phyloP scores from a whole-genome alignment of 2,329 filamentous ascomycete genomes.

The Aspergillus sp. region DNA sequence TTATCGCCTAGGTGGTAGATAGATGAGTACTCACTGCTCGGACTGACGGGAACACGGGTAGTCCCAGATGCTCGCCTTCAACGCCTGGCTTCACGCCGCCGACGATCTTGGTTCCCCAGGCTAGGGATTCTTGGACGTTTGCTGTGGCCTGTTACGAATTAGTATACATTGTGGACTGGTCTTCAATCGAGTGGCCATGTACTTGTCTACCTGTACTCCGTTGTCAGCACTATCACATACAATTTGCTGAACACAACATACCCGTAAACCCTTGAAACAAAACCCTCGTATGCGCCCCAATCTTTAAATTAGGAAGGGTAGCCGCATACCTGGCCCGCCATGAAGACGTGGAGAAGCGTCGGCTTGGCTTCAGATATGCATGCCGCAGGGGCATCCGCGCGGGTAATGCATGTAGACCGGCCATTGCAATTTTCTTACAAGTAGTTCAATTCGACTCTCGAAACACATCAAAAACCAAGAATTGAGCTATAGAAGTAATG shows the following conservation, averaged over 20 bases:
- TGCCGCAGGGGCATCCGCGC: slow-evolving; percentile 11
- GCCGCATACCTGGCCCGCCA: slow-evolving; percentile 44
- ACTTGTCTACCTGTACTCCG: slow-evolving; percentile 29
- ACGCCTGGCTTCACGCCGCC: slow-evolving; percentile 69
- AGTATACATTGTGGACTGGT: slow-evolving; percentile 2
- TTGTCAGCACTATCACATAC: background rate
- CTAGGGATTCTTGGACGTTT: slow-evolving; percentile 68
- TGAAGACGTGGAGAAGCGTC: slow-evolving; percentile 28
- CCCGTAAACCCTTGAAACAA: slow-evolving; percentile 68
- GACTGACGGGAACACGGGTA: slow-evolving; percentile 65
- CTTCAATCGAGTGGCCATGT: slow-evolving; percentile 9
- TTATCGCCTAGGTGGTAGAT: background rate
- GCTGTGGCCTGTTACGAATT: slow-evolving; percentile 54
- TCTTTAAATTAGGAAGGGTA: slow-evolving; percentile 60
- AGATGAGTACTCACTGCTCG: slow-evolving; percentile 40
- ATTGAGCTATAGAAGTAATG: background rate
- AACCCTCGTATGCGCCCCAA: slow-evolving; percentile 59
- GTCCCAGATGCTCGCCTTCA: slow-evolving; percentile 63
- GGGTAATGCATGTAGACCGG: slow-evolving; percentile 16
- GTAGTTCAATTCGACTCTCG: background rate
- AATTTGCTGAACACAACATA: slow-evolving; percentile 13
- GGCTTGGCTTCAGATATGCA: slow-evolving; percentile 4
- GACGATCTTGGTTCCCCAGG: slow-evolving; percentile 73
- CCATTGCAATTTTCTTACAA: slow-evolving; percentile 2
- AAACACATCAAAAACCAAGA: background rate